Percentiles rank a stretch among this genome's conserved stretches.
Conservation (phyloP, 139 green algal genomes). For the Chlorella sp. region DNA sequence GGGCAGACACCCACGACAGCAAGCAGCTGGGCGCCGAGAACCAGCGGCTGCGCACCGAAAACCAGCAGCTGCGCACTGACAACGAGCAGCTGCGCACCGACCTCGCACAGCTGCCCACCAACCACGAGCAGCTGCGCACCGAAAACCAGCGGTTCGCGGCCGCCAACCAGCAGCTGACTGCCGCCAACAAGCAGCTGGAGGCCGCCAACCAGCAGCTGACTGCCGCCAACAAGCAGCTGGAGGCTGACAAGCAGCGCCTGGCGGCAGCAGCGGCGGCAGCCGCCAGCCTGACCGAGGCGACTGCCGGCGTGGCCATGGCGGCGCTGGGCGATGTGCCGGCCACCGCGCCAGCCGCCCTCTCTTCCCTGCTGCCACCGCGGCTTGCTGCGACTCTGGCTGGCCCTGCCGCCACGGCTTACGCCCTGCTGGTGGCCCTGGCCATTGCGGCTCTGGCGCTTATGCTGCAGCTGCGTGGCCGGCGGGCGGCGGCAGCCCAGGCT, state of each 20-base stretch:
- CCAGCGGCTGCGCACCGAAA: too few relatives aligned
- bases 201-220: background rate
- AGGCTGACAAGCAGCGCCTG: background rate
- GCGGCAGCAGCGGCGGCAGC: background rate
- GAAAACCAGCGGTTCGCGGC: too few relatives aligned
- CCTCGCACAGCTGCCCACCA: too few relatives aligned
- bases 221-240: background rate
- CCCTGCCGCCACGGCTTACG: background rate
- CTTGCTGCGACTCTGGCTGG: background rate
- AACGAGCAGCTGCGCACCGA: too few relatives aligned
- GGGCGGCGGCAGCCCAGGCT: background rate
- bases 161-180: too few relatives aligned
- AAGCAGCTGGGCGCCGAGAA: too few relatives aligned
- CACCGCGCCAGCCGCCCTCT: background rate
- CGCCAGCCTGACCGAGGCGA: conserved; percentile 2
- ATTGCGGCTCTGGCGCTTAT: background rate
- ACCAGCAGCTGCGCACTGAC: too few relatives aligned
- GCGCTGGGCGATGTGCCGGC: background rate
- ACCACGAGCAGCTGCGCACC: too few relatives aligned
- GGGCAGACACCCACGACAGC: too few relatives aligned
- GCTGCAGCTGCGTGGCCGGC: background rate
- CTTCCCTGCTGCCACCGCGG: background rate
- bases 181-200: background rate
- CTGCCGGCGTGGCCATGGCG: background rate
- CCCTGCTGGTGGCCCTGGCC: background rate